Evolutionary conservation across 805 yeast genomes (phyloP), one percentile per base, ranked within the genome.

Genomic region (Kluyveromyces aestuarii): DNA sequence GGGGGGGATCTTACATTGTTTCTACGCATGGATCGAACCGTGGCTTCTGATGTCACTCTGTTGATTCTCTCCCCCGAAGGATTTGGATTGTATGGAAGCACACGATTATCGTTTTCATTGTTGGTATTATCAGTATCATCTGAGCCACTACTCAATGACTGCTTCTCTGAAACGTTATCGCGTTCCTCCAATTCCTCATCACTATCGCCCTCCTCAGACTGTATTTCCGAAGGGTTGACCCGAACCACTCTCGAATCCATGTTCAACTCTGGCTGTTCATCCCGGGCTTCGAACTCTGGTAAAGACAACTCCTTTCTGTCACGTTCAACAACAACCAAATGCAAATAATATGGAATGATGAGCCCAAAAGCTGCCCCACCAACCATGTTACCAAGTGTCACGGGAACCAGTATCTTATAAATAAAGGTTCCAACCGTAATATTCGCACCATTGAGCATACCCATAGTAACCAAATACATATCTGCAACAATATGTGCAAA

Each of bases 401-500:
- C 87, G 0, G 95, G 87, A 9, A 87, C 66, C 55, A 85, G 68
- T 0, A 82, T 66, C 60, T 80, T 85, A 95, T 93, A 86, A 10
- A 83, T 79, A 50, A 80, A 82, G 9, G 67, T 64, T 0, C 81
- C 85, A 37, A 84, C 87, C 0, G 82, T 70, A 8, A 81, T 68
- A 2, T 78, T 74, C 1, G 87, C 84, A 14, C 82, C 78, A 63
- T 83, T 84, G 44, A 85, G 71, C 60, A 84, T 65, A 0, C 87
- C 95, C 53, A 80, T 76, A 8, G 82, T 79, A 5, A 82, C 61
- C 47, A 84, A 55, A 54, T 72, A 81, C 93, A 87, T 84, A 62
- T 87, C 95, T 0, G 95, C 95, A 8, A 87, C 88, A 1, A 80
- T 79, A 60, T 87, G 95, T 2, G 87, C 80, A 64, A 80, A 87